Evolutionary conservation across 768 basidiomycete genomes (phyloP).

Genomic region (Boletus tomentosulus): DNA sequence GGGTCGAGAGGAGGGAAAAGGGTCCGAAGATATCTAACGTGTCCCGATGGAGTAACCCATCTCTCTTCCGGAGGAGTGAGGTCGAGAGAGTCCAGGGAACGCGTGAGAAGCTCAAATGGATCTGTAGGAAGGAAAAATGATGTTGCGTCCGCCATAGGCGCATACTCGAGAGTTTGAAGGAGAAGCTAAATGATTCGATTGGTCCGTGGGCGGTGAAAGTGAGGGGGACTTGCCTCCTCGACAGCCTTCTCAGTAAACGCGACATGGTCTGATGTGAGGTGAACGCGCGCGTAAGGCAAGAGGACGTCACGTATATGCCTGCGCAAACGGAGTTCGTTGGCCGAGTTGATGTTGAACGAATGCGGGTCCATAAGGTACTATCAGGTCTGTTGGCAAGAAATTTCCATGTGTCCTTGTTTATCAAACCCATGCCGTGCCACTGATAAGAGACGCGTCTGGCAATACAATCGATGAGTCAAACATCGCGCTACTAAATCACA

Average conservation of each 20-base stretch:
- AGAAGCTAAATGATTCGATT: constrained; percentile 35
- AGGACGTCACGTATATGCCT: constrained; percentile 53
- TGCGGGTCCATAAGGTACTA: constrained; percentile 9
- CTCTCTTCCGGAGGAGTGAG: constrained; percentile 42
- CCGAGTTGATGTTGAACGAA: constrained; percentile 16
- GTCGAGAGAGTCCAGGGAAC: constrained; percentile 30
- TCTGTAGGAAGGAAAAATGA: constrained; percentile 52
- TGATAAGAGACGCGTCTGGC: not conserved
- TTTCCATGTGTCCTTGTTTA: not conserved
- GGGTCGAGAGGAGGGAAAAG: constrained; percentile 10
- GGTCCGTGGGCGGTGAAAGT: not conserved
- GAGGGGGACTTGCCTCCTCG: constrained; percentile 34
- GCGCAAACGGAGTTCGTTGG: constrained; percentile 23
- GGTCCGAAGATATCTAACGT: constrained; percentile 17
- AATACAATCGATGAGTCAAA: not conserved
- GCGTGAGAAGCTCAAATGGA: constrained; percentile 45
- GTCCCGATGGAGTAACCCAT: constrained; percentile 32
- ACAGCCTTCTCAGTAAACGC: constrained; percentile 49
- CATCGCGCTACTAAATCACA: constrained; percentile 7
- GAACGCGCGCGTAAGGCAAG: constrained; percentile 46
- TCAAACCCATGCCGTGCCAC: not conserved
- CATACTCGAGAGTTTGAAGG: constrained; percentile 34
- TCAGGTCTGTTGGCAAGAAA: not conserved
- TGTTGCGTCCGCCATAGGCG: constrained; percentile 48
- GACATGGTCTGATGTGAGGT: constrained; percentile 55